A percentile compares a stretch with the other conserved stretches of the same genome.
Conservation (phyloP, 2,329 filamentous ascomycete species). For the Magnaporthales sp. region DNA sequence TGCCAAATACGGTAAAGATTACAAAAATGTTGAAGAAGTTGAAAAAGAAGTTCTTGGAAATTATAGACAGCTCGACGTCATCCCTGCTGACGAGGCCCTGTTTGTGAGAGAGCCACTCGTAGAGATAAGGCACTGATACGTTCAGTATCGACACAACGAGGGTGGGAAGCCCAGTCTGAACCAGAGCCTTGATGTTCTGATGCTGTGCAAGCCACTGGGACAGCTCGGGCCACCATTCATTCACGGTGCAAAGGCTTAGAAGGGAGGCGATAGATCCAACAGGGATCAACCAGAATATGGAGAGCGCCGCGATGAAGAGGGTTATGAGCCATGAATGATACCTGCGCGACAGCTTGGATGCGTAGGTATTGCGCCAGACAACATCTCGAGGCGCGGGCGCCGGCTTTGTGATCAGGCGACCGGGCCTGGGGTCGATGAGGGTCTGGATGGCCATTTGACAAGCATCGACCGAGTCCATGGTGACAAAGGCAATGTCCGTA, state of each 20-base stretch:
- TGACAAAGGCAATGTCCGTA: constrained; percentile 85
- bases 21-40: constrained; percentile 99
- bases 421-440: constrained; percentile 81
- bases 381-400: constrained; percentile 86
- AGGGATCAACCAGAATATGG: constrained; percentile 79
- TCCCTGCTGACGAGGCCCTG: constrained; percentile 95
- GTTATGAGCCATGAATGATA: constrained; percentile 78
- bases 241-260: constrained; percentile 73
- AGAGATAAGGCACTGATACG: constrained; percentile 83
- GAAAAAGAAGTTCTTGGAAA: constrained; percentile 99
- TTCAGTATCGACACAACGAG: constrained; percentile 80
- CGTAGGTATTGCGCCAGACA: constrained; percentile 92
- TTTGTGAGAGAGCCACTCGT: constrained; percentile 82
- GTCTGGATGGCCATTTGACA: constrained; percentile 95
- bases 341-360: constrained; percentile 64
- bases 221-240: constrained; percentile 61
- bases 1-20: constrained; percentile 82
- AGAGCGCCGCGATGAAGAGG: constrained; percentile 70
- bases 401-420: constrained; percentile 73
- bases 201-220: constrained; percentile 60
- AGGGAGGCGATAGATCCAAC: constrained; percentile 72
- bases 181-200: constrained; percentile 61
- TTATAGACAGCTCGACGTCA: constrained; percentile 87
- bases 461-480: constrained; percentile 90
- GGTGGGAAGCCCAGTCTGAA: constrained; percentile 84